Evolutionary conservation across 2,329 filamentous ascomycete genomes (phyloP), one percentile per base, ranked within the genome.

Genomic region (Monilinia fructigena): DNA sequence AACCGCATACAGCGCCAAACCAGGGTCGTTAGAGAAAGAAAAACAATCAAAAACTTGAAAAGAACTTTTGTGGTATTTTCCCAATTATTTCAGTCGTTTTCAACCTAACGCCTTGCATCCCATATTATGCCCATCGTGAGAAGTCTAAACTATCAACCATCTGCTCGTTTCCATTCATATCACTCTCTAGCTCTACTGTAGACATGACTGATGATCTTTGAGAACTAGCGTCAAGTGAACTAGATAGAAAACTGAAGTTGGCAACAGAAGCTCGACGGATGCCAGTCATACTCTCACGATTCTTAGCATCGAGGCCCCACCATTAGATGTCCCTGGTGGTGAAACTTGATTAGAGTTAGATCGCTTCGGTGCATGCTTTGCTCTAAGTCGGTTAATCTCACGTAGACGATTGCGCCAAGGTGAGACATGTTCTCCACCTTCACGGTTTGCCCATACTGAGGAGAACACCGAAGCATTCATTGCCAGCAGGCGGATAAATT

Each of bases 401-500:
- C 90, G 86, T 16, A 98, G 84, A 59, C 95, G 88, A 72, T 89
- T 91, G 67, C 92, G 88, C 95, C 95, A 98, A 11, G 92, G 91
- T 14, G 92, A 95, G 40, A 95, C 84, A 74, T 96, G 89, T 76
- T 96, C 93, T 66, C 90, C 90, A 7, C 89, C 89, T 70, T 90
- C 86, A 56, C 88, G 84, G 73, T 86, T 88, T 56, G 86, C 86
- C 92, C 94, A 97, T n/a, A 97, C 93, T 55, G 90, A 85, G 2
- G 91, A 92, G 77, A 98, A 97, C 11, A 98, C 92, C 18, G 92
- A 96, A 0, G 95, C 93, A 75, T 97, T 98, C 69, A 99, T 85
- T 0, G 94, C 92, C 23, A 98, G 82, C 56, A 97, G 87, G 48
- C 95, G 88, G 63, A 97, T 91, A 75, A 97, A 96, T 12, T 88